phyloP scores from a whole-genome alignment of 371 early-diverging fungal species.

The Lichtheimia ramosa region DNA sequence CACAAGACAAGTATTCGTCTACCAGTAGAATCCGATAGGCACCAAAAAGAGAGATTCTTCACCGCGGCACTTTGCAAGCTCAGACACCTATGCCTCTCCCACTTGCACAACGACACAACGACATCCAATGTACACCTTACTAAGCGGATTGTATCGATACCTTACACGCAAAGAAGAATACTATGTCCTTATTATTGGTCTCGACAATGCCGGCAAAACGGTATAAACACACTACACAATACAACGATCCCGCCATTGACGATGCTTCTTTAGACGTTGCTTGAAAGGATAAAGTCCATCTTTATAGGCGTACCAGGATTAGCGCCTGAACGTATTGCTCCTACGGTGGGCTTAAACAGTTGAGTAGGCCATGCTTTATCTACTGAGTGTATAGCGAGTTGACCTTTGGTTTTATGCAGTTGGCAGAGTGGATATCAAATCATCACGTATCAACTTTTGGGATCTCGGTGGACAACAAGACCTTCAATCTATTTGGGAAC shows the following conservation, averaged over 20 bases:
- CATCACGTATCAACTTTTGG: constrained; percentile 83
- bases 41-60: too few species aligned
- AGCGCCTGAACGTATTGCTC: constrained; percentile 88
- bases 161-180: constrained; percentile 88
- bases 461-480: constrained; percentile 94
- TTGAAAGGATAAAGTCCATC: constrained; percentile 82
- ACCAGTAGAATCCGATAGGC: too few species aligned
- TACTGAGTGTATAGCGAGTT: constrained; percentile 3
- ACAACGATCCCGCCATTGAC: not conserved
- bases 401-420: constrained; percentile 47
- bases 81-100: not conserved
- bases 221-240: constrained; percentile 40
- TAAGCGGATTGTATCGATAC: constrained; percentile 86
- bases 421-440: constrained; percentile 74
- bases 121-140: constrained; percentile 83
- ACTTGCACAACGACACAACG: not conserved
- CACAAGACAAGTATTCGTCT: too few species aligned
- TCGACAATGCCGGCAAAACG: constrained; percentile 97
- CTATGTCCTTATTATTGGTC: constrained; percentile 91
- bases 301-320: constrained; percentile 71
- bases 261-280: constrained; percentile 59
- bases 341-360: constrained; percentile 95
- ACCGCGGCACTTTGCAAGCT: too few species aligned
- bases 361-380: not conserved
- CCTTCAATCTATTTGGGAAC: constrained; percentile 87